These are phyloP conservation scores for Bacidia gigantensis DNA, from an alignment of 495 filamentous ascomycete species.

Conservation along the genomic window DNA sequence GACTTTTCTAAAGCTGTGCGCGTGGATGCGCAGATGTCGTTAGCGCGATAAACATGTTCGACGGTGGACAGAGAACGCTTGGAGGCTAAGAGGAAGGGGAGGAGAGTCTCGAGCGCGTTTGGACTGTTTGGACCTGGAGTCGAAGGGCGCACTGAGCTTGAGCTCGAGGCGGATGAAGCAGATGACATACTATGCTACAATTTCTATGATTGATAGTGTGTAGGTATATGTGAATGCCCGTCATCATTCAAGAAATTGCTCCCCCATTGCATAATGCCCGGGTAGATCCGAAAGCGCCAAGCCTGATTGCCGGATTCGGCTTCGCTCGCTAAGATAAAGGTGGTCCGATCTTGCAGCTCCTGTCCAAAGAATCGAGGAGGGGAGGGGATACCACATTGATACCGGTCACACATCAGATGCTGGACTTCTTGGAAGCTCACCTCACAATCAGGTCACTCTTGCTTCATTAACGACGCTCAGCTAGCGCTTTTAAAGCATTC, in stretches of 20 bases:
- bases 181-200: background rate
- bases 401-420: no score
- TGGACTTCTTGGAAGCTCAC: no score
- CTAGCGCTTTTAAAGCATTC: no score
- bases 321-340: no score
- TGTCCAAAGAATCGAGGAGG: no score
- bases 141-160: background rate
- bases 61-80: constrained; percentile 87
- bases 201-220: background rate
- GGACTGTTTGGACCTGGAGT: background rate
- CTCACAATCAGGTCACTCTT: no score
- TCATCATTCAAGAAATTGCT: no score
- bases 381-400: no score
- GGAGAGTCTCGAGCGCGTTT: constrained; percentile 52
- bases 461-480: no score
- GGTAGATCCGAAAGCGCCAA: background rate
- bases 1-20: constrained; percentile 66
- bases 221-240: background rate
- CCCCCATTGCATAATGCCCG: background rate
- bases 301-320: no score
- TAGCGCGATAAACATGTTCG: constrained; percentile 69
- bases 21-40: constrained; percentile 69
- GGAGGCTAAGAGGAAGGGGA: constrained; percentile 69
- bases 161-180: background rate
- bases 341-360: no score